Evolutionary conservation across 2,329 filamentous ascomycete species (phyloP).

Genomic region (Mycosphaerella sp.): DNA sequence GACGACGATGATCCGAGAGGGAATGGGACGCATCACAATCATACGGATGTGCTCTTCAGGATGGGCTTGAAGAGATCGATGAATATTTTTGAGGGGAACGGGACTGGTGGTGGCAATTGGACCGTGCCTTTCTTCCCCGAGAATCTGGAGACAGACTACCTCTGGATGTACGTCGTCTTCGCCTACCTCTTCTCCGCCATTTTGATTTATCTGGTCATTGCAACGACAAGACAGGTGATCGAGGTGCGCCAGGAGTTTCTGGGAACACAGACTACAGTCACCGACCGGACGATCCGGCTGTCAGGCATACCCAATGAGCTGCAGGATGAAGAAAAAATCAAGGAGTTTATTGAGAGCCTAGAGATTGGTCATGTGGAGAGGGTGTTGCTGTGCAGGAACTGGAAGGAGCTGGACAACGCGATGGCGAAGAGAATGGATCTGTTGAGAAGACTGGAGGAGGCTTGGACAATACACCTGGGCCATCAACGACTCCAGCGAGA

Average conservation of each 20-base stretch:
- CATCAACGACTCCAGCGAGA: conserved; percentile 47
- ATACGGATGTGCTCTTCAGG: conserved; percentile 6
- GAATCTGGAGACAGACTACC: conserved; percentile 50
- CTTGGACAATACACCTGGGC: conserved; percentile 73
- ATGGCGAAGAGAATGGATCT: conserved; percentile 60
- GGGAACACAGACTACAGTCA: conserved; percentile 89
- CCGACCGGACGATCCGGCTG: conserved; percentile 85
- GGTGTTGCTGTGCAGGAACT: conserved; percentile 80
- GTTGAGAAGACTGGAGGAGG: conserved; percentile 70
- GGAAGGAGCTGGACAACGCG: conserved; percentile 71
- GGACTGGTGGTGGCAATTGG: conserved; percentile 7
- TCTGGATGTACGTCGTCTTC: conserved; percentile 94
- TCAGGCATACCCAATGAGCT: conserved; percentile 79
- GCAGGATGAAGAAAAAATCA: conserved; percentile 75
- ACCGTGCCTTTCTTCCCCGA: conserved; percentile 17
- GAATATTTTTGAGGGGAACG: conserved; percentile 11
- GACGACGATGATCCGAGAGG: conserved; percentile 23
- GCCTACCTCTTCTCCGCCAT: conserved; percentile 85
- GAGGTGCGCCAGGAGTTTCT: conserved; percentile 82
- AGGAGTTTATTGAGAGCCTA: conserved; percentile 77
- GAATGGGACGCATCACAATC: conserved; percentile 13
- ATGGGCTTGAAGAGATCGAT: conserved; percentile 13
- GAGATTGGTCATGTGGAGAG: conserved; percentile 85
- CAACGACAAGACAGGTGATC: conserved; percentile 79
- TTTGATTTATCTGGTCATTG: conserved; percentile 74